Evolutionary conservation across 208 protist species (phyloP), one percentile per base, ranked within the genome.

Genomic region (Histomonas meleagridis): DNA sequence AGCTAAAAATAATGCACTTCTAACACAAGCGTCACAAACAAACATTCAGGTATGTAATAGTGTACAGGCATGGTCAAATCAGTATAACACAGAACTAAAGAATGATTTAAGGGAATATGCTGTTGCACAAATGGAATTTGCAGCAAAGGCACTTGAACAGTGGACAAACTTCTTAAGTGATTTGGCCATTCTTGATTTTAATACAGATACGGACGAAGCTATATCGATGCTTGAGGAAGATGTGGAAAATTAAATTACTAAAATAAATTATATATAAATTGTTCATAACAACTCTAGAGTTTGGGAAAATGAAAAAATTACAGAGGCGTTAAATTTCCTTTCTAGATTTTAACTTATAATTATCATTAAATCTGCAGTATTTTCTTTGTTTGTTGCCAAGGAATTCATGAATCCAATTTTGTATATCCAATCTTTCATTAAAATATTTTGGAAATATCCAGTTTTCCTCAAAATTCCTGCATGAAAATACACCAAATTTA

Each of bases 101-200:
- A 86, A 48, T 38, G 23, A 1, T 55, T 46, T 86, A 38, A 12
- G 76, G 7, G 76, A 86, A 86, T 86, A 86, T 35, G 76, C 76
- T 38, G 46, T 55, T 28, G 76, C 76, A 14, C 76, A 86, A 28
- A 86, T 86, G 76, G 76, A 86, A 57, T 86, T 86, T 38, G 76
- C 76, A 38, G 76, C 76, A 12, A 86, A 86, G 38, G 76, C 76
- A 38, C 46, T 86, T 51, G 76, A 86, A 35, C 46, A 86, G 26
- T 86, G 76, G 76, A 57, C 76, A 51, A 86, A 55, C 18, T 86
- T 86, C 46, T 55, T 86, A 18, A 46, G 55, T 38, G 76, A 86
- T 49, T 46, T 86, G 18, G 35, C 76, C 9, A 16, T 86, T 35
- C 76, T 86, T 55, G 76, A 86, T 38, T 86, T 86, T 28, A 86